phyloP scores from a whole-genome alignment of 169 alveolate species.

The Ichthyophthirius multifiliis region DNA sequence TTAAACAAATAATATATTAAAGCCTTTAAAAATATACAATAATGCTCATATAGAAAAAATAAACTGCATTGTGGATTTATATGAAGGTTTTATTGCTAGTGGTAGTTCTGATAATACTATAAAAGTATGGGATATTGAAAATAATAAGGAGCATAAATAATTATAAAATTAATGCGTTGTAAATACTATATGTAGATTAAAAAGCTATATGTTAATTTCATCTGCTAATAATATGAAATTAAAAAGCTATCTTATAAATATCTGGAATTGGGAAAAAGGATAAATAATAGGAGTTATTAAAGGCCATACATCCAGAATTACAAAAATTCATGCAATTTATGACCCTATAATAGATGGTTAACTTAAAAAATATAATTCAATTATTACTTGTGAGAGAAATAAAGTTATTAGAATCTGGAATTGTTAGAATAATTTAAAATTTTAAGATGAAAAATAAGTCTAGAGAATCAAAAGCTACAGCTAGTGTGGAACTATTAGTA shows the following conservation, averaged over 20 bases:
- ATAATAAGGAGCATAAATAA: neutral
- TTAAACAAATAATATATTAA: neutral
- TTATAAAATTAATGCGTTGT: neutral
- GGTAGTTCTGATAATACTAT: conserved; percentile 3
- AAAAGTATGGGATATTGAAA: conserved; percentile 4
- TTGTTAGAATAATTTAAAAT: too few species aligned
- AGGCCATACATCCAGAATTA: neutral
- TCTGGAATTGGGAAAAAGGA: conserved; percentile 3
- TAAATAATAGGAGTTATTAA: neutral
- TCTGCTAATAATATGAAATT: neutral
- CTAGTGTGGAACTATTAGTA: too few species aligned
- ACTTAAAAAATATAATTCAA: neutral
- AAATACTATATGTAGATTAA: neutral
- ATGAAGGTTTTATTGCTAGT: neutral
- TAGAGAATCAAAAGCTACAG: too few species aligned
- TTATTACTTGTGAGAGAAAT: neutral
- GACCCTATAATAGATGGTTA: neutral
- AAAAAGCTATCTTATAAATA: neutral
- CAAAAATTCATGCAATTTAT: neutral
- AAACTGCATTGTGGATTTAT: neutral
- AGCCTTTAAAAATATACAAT: neutral
- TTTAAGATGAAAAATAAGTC: too few species aligned
- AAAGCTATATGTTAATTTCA: neutral
- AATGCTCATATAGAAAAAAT: neutral
- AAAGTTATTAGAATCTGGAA: neutral